Base-by-base conservation (phyloP, 2,329 filamentous ascomycete species). In the Clarireedia monteithiana region DNA sequence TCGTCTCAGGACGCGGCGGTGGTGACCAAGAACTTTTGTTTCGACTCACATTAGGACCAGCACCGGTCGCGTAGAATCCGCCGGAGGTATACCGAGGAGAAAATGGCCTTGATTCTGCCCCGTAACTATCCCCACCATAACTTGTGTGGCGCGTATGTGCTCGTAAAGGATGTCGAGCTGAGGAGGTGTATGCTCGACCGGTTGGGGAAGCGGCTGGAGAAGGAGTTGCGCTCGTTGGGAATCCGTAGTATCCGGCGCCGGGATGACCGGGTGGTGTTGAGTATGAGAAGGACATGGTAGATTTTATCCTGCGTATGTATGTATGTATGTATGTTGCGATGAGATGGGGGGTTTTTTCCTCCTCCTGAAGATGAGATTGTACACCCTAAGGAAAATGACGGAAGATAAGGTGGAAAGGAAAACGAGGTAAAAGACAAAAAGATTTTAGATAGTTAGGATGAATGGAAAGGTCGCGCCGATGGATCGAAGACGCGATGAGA, bases 31-130 rank as follows among this genome's bases (percentile, higher is more conserved):
- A 67, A 67, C 62, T 65, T 66, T 67, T 55, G 57, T 68, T 68
- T 67, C 67, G 65, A 69, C 67, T 69, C 67, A 70, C 67, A 68
- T 70, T 69, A 62, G 68, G 66, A 66, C 66, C 66, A 63, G 68
- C 66, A 66, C 66, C 65, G 63, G 68, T 70, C 57, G 68, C 65
- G 60, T 70, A 70, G 55, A 68, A 59, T 62, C 68, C 68, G 58
- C 60, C 67, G 49, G 67, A 69, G 58, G 65, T 68, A 61, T 68
- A 70, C 60, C 68, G 65, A 47, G 68, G 68, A 27, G 67, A 69
- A 57, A 69, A 70, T 17, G 65, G 59, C 45, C 60, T 56, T 49
- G 60, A 59, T 24, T 53, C 51, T 53, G 62, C 63, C 38, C 61
- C 63, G 53, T 63, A 67, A 24, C 27, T 40, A 9, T 62, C 62